Evolutionary conservation across 148 eudicot species (phyloP).

Genomic region (Persicaria tinctoria): DNA sequence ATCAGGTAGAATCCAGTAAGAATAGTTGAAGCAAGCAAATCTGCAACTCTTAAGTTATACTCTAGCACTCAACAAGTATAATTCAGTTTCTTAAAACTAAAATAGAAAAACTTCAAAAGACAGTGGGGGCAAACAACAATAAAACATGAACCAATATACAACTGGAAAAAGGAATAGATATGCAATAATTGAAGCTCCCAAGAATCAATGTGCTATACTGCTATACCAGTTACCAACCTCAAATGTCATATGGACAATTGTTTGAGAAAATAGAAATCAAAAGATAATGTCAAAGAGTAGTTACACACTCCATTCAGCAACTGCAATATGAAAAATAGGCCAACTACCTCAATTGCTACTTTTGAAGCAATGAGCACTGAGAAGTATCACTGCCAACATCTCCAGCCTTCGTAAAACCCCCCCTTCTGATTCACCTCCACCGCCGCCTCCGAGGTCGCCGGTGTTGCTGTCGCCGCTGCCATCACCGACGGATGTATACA

Average conservation of each 20-base stretch:
- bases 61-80: not conserved
- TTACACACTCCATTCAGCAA: not conserved
- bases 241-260: not conserved
- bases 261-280: not conserved
- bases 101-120: too few species aligned
- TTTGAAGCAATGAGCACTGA: not conserved
- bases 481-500: slow-evolving; percentile 39
- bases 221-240: not conserved
- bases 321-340: not conserved
- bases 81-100: too few species aligned
- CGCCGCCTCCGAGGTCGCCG: slow-evolving; percentile 24
- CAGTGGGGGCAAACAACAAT: not conserved
- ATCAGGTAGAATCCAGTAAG: not conserved
- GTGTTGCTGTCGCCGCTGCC: slow-evolving; percentile 34
- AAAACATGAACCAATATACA: not conserved
- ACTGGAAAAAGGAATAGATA: not conserved
- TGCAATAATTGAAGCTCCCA: not conserved
- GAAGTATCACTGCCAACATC: slow-evolving; percentile 12
- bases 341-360: not conserved
- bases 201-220: not conserved
- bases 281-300: not conserved
- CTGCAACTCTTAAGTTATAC: not conserved
- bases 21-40: not conserved
- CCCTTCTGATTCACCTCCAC: slow-evolving; percentile 36
- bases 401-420: slow-evolving; percentile 30